Evolutionary conservation across 306 rosid genomes (phyloP), one percentile per base, ranked within the genome.

Genomic region (Quillaja saponaria): DNA sequence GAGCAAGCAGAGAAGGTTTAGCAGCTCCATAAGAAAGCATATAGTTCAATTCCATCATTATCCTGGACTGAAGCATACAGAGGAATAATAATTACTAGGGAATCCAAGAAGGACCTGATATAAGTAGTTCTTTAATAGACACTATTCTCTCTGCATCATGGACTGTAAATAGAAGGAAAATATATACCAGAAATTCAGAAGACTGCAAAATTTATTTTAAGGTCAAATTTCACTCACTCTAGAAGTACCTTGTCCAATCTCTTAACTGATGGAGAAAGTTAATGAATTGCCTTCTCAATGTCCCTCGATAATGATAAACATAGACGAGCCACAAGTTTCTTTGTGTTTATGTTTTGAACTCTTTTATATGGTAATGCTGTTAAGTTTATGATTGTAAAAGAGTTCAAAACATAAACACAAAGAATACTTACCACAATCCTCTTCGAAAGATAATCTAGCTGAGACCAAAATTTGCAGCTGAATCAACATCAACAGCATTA

Each of bases 21-120:
- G 95, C 92, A 61, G 97, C 97, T 60, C 97, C 97, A 71, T 90
- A 90, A 58, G 97, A 84, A 25, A 92, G 72, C 96, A 92, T 92
- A 72, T 88, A 88, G 84, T 92, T 85, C 79, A 92, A 38, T 55
- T 92, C 98, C 83, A 86, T 53, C 95, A 84, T 78, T 62, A 86
- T 13, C 82, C 86, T 88, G 61, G 28, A 13, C 98, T 92, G 87
- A 81, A 59, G 73, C 49, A 64, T 19, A 48, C 9, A 80, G 66
- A 42, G 17, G 61, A 67, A 67, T 69, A 33, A 34, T 34, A 55
- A 66, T 67, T 72, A 64, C 68, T 46, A 52, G 65, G 45, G 52
- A 11, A 67, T 68, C 72, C 59, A 53, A 70, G 68, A 55, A 39
- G 25, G 34, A 49, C 46, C 66, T 14, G 17, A 20, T 15, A 21